Conservation (phyloP, 768 basidiomycete species). For the Cystobasidiopsis lactophilus region DNA sequence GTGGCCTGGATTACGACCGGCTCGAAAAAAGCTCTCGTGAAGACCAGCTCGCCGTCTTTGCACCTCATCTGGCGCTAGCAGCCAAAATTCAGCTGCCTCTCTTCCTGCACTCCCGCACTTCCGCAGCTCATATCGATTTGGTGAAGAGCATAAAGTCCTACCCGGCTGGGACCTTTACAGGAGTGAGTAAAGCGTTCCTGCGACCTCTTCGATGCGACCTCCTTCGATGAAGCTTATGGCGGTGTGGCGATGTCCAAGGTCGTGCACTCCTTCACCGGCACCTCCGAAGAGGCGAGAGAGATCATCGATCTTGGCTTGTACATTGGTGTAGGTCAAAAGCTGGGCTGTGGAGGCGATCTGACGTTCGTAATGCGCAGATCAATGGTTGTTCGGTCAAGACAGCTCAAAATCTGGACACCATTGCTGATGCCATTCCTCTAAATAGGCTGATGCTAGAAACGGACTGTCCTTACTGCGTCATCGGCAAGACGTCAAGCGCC, state of each 20-base stretch:
- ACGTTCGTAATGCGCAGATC: not conserved
- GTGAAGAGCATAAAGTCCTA: constrained; percentile 43
- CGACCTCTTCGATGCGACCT: too few relatives aligned
- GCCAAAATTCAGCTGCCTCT: constrained; percentile 51
- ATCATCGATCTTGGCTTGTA: constrained; percentile 51
- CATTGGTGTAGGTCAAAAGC: constrained; percentile 29
- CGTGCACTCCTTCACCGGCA: constrained; percentile 64
- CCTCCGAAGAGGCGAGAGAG: constrained; percentile 38
- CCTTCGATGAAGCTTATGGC: too few relatives aligned
- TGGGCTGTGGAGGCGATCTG: too few relatives aligned
- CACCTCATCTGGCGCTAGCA: constrained; percentile 42
- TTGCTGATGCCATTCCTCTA: too few relatives aligned
- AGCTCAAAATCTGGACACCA: constrained; percentile 37
- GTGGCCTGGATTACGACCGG: constrained; percentile 62
- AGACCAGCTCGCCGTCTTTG: constrained; percentile 43
- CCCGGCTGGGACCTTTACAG: constrained; percentile 43
- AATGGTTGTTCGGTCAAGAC: constrained; percentile 47
- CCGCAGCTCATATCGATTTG: constrained; percentile 46
- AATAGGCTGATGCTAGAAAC: constrained; percentile 44
- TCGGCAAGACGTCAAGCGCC: constrained; percentile 22
- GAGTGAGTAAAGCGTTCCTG: constrained; percentile 24
- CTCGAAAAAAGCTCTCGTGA: constrained; percentile 40
- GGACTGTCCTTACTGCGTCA: constrained; percentile 31
- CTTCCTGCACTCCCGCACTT: constrained; percentile 48
- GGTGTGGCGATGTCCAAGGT: too few relatives aligned